Conservation (phyloP, 306 rosid species). For the Acmispon strigosus region DNA sequence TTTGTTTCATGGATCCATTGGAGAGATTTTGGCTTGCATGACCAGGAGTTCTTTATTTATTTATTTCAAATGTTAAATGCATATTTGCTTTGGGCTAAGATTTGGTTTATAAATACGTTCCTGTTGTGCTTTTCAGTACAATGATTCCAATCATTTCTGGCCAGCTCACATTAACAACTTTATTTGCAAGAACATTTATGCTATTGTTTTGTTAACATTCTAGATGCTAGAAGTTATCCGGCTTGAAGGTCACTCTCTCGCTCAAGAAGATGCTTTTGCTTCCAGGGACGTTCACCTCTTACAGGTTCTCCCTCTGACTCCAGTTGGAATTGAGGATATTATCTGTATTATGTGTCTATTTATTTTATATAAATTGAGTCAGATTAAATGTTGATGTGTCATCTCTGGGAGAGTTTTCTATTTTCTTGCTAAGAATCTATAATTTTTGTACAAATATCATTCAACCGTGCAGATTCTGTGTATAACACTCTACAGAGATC, state of each 20-base stretch:
- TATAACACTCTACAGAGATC: background rate
- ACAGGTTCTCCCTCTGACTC: conserved; percentile 51
- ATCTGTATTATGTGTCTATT: background rate
- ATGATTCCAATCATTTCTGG: background rate
- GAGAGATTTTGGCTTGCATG: background rate
- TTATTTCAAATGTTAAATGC: background rate
- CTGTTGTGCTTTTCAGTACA: background rate
- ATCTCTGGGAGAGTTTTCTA: background rate
- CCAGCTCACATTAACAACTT: background rate
- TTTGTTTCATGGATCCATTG: background rate
- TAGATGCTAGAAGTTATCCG: conserved; percentile 94
- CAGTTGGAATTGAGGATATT: background rate
- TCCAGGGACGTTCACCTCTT: conserved; percentile 91
- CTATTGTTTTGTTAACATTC: conserved; percentile 8
- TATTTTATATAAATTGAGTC: background rate
- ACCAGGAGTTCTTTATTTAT: background rate
- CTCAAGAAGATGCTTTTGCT: conserved; percentile 80
- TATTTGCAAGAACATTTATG: background rate
- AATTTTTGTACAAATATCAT: background rate
- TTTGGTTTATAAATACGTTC: background rate
- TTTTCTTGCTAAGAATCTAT: background rate
- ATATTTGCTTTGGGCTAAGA: conserved; percentile 5
- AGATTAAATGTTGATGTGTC: background rate
- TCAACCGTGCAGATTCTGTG: background rate
- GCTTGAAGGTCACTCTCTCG: conserved; percentile 84